Percentiles rank a stretch among this genome's conserved stretches.
Evolutionary conservation across 2,329 filamentous ascomycete species (phyloP).

Genomic region (Ceratocystis destructans): DNA sequence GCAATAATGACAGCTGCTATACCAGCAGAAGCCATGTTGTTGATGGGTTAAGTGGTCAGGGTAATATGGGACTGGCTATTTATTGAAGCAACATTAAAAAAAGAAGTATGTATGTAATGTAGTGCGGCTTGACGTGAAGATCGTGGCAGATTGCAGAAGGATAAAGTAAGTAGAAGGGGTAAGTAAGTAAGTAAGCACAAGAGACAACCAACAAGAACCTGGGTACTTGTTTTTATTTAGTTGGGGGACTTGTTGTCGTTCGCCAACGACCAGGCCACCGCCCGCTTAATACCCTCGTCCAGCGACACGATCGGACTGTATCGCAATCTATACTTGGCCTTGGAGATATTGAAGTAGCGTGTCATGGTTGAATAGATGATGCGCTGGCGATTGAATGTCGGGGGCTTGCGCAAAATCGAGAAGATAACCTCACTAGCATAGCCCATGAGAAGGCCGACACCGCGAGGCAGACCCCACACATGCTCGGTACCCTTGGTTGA

Average conservation of each 20-base stretch:
- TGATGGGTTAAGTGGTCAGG: neutral
- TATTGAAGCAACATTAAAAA: too few relatives aligned
- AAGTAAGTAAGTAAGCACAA: neutral
- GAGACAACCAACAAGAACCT: neutral
- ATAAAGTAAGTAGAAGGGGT: neutral
- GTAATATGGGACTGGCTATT: too few relatives aligned
- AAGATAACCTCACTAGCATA: constrained; percentile 40
- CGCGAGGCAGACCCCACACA: constrained; percentile 42
- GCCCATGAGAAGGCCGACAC: constrained; percentile 39
- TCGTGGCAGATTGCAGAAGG: neutral
- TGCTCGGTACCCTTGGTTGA: constrained; percentile 37
- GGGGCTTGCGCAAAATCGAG: constrained; percentile 36
- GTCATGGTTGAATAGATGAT: constrained; percentile 60
- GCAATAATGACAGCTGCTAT: too few relatives aligned
- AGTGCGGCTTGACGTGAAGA: neutral
- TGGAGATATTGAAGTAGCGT: constrained; percentile 62
- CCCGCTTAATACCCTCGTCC: constrained; percentile 46
- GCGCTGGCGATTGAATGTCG: constrained; percentile 45
- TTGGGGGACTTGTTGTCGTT: constrained; percentile 24
- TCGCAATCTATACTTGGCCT: constrained; percentile 56
- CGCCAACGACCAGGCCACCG: constrained; percentile 42
- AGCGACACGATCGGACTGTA: constrained; percentile 55
- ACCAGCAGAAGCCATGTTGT: neutral
- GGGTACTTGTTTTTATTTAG: neutral
- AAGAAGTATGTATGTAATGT: neutral